Evolutionary conservation across 1,139 yeast genomes (phyloP), one percentile per base, ranked within the genome.

Genomic region (Candida tropicalis): DNA sequence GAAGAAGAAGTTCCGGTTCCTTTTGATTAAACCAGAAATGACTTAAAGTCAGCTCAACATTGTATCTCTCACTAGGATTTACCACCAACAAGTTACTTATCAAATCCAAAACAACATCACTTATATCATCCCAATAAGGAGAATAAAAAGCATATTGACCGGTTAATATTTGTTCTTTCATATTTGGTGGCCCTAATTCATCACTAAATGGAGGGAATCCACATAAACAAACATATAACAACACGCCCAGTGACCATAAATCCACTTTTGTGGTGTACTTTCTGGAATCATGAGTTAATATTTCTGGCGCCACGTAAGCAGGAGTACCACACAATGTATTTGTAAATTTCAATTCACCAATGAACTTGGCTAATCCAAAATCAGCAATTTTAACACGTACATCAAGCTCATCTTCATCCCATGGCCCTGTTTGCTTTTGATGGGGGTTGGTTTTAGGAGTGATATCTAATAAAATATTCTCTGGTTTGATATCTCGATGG

Each of bases 401-500:
- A 47, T 81, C 83, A 34, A 73, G 63, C 60, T 84, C 91, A 45
- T 77, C 65, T 2, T 67, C 70, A 58, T 83, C 91, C 95, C 67
- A 79, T 54, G 91, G 91, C 0, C 88, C 87, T 0, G 65, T 79
- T 66, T 85, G 85, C 4, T 81, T 82, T 43, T 77, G 77, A 23
- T 67, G 67, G 0, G 59, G 44, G 6, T 66, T 54, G 0, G 59
- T 53, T 38, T 79, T 65, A 7, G 77, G 81, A 0, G 70, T 71
- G 15, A 84, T 80, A 57, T 89, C 96, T 15, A 90, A 66, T 26
- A 90, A 68, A n/a, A 89, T 80, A 57, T 89, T 89, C 57, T 89
- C 97, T 0, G 97, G 97, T 58, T 89, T 89, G 45, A 90, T 86
- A 59, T 89, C 95, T 49, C 97, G 63, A 65, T 89, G 97, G 4